Conservation (phyloP, 768 basidiomycete species). For the Calocybe gangraenosa region DNA sequence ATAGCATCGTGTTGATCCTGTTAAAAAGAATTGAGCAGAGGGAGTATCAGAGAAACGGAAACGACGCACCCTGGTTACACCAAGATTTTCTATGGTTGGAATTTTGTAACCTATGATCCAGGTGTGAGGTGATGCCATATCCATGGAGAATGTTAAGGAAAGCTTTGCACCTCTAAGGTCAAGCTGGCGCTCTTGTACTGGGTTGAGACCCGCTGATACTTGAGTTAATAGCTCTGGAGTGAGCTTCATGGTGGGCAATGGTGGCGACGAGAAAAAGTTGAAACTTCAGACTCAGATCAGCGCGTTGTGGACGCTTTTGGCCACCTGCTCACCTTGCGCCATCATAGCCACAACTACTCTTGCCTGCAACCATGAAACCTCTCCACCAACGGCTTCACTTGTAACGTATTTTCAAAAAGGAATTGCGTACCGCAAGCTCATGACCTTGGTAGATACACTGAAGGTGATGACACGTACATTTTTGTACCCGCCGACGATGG, state of each 20-base stretch:
- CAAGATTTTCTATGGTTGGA: constrained; percentile 93
- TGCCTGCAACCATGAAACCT: constrained; percentile 49
- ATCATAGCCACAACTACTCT: not conserved
- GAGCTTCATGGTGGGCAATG: constrained; percentile 70
- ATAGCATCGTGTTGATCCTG: constrained; percentile 94
- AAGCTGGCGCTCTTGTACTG: constrained; percentile 85
- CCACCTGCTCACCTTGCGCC: constrained; percentile 6
- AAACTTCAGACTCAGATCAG: constrained; percentile 38
- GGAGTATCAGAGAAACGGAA: not conserved
- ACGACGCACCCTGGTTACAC: constrained; percentile 74
- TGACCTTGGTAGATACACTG: constrained; percentile 49
- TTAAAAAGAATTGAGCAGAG: constrained; percentile 9
- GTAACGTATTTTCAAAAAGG: constrained; percentile 32
- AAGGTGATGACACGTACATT: constrained; percentile 72
- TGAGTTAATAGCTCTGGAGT: constrained; percentile 90
- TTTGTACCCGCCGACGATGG: constrained; percentile 64
- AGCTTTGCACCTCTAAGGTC: constrained; percentile 73
- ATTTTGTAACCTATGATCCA: constrained; percentile 76
- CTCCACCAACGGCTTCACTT: constrained; percentile 72
- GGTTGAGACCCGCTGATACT: constrained; percentile 72
- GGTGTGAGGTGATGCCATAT: constrained; percentile 13
- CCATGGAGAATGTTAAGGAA: constrained; percentile 16
- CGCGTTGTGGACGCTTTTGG: constrained; percentile 23
- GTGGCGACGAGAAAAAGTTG: constrained; percentile 21
- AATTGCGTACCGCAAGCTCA: not conserved